A percentile compares a stretch with the other conserved stretches of the same genome.
Evolutionary conservation across 73 alveolate species (phyloP).

Genomic region (Strombidium stylifer): DNA sequence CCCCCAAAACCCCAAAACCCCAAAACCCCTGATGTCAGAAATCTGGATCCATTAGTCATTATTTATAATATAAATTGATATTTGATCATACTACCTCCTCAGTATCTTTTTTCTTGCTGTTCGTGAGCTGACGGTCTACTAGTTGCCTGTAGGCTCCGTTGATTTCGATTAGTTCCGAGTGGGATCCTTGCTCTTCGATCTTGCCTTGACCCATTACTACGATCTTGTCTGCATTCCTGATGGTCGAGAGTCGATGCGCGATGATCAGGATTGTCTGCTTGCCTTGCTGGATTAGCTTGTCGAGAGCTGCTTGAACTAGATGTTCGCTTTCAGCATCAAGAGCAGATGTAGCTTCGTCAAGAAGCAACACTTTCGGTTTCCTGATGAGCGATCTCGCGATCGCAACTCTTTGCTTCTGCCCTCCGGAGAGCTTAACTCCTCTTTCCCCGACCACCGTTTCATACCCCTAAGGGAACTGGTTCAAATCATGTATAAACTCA

Average conservation of each 20-base stretch:
- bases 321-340: constrained; percentile 41
- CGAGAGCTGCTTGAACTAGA: constrained; percentile 34
- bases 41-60: no score
- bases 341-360: constrained; percentile 58
- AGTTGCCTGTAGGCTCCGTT: no score
- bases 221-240: constrained; percentile 85
- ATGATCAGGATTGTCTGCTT: constrained; percentile 56
- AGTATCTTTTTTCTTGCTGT: no score
- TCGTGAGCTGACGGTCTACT: no score
- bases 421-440: constrained; percentile 58
- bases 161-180: constrained; percentile 59
- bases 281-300: constrained; percentile 39
- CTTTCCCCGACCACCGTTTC: constrained; percentile 77
- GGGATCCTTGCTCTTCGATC: constrained; percentile 69
- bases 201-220: constrained; percentile 80
- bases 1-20: no score
- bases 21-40: no score
- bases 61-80: no score
- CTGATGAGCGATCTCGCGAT: constrained; percentile 55
- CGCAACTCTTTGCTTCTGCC: constrained; percentile 54
- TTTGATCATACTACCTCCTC: no score
- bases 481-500: constrained; percentile 80
- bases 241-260: constrained; percentile 80
- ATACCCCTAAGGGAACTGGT: constrained; percentile 73
- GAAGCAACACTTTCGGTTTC: constrained; percentile 35